A percentile compares a stretch with the other conserved stretches of the same genome.
These are phyloP conservation scores for Sclerotinia subarctica DNA, from an alignment of 2,329 filamentous ascomycete species.

Conservation along the genomic window DNA sequence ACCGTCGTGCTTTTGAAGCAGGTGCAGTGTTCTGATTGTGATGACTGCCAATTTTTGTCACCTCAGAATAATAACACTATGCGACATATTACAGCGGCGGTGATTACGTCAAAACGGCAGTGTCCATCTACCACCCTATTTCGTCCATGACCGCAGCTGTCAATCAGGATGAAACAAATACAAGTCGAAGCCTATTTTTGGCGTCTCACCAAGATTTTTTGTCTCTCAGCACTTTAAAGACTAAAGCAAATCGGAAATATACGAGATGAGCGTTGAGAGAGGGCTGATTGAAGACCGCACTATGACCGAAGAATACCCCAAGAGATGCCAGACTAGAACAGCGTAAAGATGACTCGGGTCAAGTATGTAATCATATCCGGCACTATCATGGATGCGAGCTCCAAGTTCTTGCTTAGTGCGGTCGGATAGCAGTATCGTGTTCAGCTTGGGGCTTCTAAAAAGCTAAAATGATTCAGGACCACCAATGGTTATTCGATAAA, in stretches of 20 bases:
- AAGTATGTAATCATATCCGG: not conserved
- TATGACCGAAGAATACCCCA: conserved; percentile 12
- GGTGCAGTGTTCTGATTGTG: not conserved
- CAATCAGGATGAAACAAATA: conserved; percentile 20
- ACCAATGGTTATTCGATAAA: conserved; percentile 7
- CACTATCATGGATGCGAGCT: conserved; percentile 4
- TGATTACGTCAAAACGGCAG: conserved; percentile 12
- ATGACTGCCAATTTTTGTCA: conserved; percentile 1
- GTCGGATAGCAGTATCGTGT: not conserved
- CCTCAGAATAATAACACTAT: conserved; percentile 5
- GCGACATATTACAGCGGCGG: not conserved
- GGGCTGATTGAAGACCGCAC: not conserved
- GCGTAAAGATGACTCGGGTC: not conserved
- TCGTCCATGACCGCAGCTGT: conserved; percentile 18
- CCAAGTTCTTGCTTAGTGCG: conserved; percentile 2
- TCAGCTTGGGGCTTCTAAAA: not conserved
- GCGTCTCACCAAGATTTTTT: conserved; percentile 9
- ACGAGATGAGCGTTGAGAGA: conserved; percentile 2
- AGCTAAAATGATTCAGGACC: conserved; percentile 8
- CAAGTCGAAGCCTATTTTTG: conserved; percentile 1
- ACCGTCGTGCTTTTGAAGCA: not conserved
- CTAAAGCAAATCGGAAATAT: not conserved
- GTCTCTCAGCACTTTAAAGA: not conserved
- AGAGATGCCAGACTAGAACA: not conserved
- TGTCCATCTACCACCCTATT: conserved; percentile 1